Conservation (phyloP, 2,329 filamentous ascomycete genomes). For the Verticillium dahliae region DNA sequence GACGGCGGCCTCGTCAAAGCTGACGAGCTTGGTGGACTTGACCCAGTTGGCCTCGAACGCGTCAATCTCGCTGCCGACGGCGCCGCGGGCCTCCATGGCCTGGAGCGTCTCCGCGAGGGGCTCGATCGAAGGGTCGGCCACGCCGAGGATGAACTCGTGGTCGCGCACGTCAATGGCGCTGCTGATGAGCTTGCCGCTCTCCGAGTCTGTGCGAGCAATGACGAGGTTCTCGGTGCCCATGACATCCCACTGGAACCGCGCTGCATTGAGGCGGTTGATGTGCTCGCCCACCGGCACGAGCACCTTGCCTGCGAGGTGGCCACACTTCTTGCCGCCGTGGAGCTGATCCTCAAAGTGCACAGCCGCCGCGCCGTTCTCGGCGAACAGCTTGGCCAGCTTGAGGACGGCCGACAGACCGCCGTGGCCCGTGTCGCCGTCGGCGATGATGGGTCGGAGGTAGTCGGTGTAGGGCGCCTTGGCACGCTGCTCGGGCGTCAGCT, state of each 20-base stretch:
- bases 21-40: constrained; percentile 75
- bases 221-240: constrained; percentile 96
- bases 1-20: constrained; percentile 85
- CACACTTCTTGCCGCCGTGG: constrained; percentile 97
- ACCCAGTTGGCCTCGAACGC: constrained; percentile 83
- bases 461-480: constrained; percentile 76
- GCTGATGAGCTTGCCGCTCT: constrained; percentile 84
- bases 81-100: constrained; percentile 78
- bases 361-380: constrained; percentile 90
- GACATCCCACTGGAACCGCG: constrained; percentile 95
- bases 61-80: constrained; percentile 74
- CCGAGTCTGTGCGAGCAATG: constrained; percentile 91
- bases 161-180: constrained; percentile 90
- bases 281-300: constrained; percentile 91
- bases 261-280: constrained; percentile 87
- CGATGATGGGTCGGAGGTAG: constrained; percentile 90
- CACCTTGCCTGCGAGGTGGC: constrained; percentile 92
- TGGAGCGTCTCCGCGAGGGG: constrained; percentile 86
- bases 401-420: constrained; percentile 88
- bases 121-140: constrained; percentile 65
- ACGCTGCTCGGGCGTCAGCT: constrained; percentile 68
- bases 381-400: constrained; percentile 95
- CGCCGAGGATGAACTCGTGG: constrained; percentile 92
- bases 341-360: constrained; percentile 98
- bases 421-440: constrained; percentile 93